A percentile compares a stretch with the other conserved stretches of the same genome.
phyloP scores from a whole-genome alignment of 192 early-diverging fungal genomes.

The Backusella liffmaniae region DNA sequence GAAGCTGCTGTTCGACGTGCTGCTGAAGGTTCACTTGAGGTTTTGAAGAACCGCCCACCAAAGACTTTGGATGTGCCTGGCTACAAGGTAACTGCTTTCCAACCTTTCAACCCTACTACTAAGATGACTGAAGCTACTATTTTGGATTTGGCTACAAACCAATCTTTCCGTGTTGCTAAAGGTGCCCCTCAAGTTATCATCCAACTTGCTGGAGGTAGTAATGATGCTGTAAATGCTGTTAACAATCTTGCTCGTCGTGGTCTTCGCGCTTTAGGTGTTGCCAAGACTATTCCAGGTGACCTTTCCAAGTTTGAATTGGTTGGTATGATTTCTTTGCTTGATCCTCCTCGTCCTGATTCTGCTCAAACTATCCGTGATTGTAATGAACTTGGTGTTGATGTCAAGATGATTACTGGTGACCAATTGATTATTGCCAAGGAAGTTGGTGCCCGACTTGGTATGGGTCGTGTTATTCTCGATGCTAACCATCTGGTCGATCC shows the following conservation, averaged over 20 bases:
- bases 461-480: slow-evolving; percentile 84
- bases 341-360: slow-evolving; percentile 85
- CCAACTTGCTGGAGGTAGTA: slow-evolving; percentile 76
- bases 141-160: slow-evolving; percentile 62
- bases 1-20: slow-evolving; percentile 84
- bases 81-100: slow-evolving; percentile 80
- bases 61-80: slow-evolving; percentile 71
- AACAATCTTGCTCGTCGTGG: slow-evolving; percentile 86
- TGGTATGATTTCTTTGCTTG: slow-evolving; percentile 84
- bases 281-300: slow-evolving; percentile 59
- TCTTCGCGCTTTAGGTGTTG: slow-evolving; percentile 68
- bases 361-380: slow-evolving; percentile 82
- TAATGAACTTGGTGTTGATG: slow-evolving; percentile 73
- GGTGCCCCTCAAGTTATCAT: slow-evolving; percentile 96
- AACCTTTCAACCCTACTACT: slow-evolving; percentile 85
- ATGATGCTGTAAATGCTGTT: slow-evolving; percentile 81
- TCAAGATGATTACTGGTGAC: slow-evolving; percentile 96
- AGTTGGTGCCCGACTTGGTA: slow-evolving; percentile 80
- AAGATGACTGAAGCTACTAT: slow-evolving; percentile 89
- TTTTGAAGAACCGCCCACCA: slow-evolving; percentile 37
- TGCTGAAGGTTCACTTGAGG: slow-evolving; percentile 55
- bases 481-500: slow-evolving; percentile 72
- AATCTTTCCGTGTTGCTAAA: slow-evolving; percentile 86
- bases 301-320: slow-evolving; percentile 74
- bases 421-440: slow-evolving; percentile 91